Conservation (phyloP, 108 stramenopile genomes). For the Pelagomonas calceolata region DNA sequence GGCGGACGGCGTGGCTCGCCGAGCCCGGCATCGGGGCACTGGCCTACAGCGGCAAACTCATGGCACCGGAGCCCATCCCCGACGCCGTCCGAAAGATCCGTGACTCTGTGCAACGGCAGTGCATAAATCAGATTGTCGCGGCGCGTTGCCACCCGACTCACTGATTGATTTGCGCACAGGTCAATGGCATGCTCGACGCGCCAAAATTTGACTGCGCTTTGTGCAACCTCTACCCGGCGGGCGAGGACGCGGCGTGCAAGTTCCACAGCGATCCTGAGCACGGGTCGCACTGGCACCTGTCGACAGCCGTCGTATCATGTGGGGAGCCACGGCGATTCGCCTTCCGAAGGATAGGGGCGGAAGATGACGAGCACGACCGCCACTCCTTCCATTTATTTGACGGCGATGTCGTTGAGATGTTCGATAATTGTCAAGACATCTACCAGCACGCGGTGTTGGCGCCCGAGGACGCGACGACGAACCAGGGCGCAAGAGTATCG, state of each 20-base stretch:
- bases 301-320: slow-evolving; percentile 45
- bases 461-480: slow-evolving; percentile 23
- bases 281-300: slow-evolving; percentile 41
- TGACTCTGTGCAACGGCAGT: too few species aligned
- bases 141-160: too few species aligned
- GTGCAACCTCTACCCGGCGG: not conserved
- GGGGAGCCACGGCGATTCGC: slow-evolving; percentile 42
- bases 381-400: slow-evolving; percentile 42
- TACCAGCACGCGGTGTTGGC: slow-evolving; percentile 50
- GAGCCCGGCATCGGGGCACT: slow-evolving; percentile 51
- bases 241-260: not conserved
- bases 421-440: slow-evolving; percentile 35
- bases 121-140: too few species aligned
- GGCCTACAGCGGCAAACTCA: slow-evolving; percentile 61
- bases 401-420: slow-evolving; percentile 52
- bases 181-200: too few species aligned
- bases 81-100: slow-evolving; percentile 27
- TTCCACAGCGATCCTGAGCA: slow-evolving; percentile 56
- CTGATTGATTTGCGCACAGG: too few species aligned
- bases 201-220: not conserved
- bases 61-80: slow-evolving; percentile 44
- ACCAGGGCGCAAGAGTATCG: not conserved
- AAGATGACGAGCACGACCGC: not conserved
- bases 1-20: slow-evolving; percentile 60
- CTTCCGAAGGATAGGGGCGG: slow-evolving; percentile 27